A percentile compares a stretch with the other conserved stretches of the same genome.
These are phyloP conservation scores for Agaricus blazei DNA, from an alignment of 768 basidiomycete genomes.

Conservation along the genomic window DNA sequence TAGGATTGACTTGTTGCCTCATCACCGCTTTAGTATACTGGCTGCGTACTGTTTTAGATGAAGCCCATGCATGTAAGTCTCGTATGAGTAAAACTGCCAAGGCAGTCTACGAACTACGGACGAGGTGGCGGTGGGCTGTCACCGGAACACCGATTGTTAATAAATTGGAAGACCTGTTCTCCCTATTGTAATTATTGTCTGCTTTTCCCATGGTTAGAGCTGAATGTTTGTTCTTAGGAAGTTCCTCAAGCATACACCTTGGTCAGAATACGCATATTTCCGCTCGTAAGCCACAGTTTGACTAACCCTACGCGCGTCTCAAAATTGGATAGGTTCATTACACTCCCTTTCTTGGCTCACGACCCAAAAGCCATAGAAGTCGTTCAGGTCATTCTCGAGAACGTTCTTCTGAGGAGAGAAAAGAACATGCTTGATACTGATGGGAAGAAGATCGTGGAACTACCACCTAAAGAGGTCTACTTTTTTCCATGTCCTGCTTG, in stretches of 20 bases:
- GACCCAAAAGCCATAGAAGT: constrained; percentile 93
- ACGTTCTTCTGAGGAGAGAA: constrained; percentile 80
- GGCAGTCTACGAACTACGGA: constrained; percentile 80
- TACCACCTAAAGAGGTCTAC: constrained; percentile 78
- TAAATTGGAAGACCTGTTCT: constrained; percentile 86
- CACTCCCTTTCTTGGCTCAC: constrained; percentile 83
- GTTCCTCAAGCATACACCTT: constrained; percentile 74
- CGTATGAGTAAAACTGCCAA: constrained; percentile 83
- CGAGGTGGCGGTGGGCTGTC: constrained; percentile 83
- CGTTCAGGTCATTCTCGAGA: constrained; percentile 91
- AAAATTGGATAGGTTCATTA: constrained; percentile 65
- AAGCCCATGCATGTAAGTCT: constrained; percentile 94
- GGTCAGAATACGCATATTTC: constrained; percentile 86
- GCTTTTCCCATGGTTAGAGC: background rate
- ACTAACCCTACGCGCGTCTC: background rate
- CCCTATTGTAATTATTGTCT: constrained; percentile 51
- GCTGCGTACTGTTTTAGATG: constrained; percentile 83
- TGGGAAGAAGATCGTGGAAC: constrained; percentile 82
- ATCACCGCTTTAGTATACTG: constrained; percentile 53
- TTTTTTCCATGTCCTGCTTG: background rate
- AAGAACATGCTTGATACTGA: constrained; percentile 88
- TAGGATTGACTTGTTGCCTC: constrained; percentile 3
- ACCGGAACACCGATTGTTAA: constrained; percentile 97
- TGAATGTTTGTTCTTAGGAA: constrained; percentile 39
- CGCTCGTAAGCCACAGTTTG: constrained; percentile 53